These are phyloP conservation scores for Backusella liffmaniae DNA, from an alignment of 192 early-diverging fungal species.

Conservation along the genomic window DNA sequence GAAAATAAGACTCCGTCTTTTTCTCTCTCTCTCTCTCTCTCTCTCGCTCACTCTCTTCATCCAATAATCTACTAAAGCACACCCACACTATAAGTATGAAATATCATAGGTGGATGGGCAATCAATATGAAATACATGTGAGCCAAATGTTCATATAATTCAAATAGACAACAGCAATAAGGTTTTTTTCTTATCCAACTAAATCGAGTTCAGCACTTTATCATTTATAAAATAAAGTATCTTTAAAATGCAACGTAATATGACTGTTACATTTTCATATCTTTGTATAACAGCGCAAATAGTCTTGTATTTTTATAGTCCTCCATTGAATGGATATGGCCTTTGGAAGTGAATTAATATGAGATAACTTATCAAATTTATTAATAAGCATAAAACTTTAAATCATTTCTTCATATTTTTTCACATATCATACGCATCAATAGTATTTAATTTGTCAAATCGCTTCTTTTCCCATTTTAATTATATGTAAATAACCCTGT, in stretches of 20 bases:
- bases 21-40: background rate
- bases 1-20: conserved; percentile 4
- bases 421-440: background rate
- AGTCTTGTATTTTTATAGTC: background rate
- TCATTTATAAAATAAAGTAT: background rate
- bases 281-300: background rate
- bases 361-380: background rate
- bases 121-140: background rate
- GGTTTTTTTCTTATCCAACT: background rate
- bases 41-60: background rate
- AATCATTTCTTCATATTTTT: background rate
- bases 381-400: background rate
- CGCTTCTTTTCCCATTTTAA: background rate
- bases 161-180: background rate
- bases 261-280: conserved; percentile 1
- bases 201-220: background rate
- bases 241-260: background rate
- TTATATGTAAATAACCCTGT: background rate
- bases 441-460: background rate
- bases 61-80: background rate
- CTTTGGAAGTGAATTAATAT: background rate
- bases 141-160: background rate
- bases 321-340: background rate
- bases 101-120: background rate
- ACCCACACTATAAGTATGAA: background rate